Conservation (phyloP, 306 rosid species). For the Carpinus fangiana region DNA sequence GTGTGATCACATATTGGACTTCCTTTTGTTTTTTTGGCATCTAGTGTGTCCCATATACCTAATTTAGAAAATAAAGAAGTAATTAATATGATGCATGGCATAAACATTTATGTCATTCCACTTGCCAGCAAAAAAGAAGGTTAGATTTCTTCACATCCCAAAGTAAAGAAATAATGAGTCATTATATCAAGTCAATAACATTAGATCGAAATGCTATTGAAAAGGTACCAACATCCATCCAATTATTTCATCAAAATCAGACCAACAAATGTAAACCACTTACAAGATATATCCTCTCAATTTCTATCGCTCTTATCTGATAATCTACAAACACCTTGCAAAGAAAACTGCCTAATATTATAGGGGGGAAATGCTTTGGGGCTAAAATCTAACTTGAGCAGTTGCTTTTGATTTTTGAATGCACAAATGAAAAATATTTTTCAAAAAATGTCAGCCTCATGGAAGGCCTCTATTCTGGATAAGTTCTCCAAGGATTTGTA, state of each 20-base stretch:
- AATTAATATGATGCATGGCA: background rate
- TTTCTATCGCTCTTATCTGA: background rate
- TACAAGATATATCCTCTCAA: background rate
- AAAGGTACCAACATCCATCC: background rate
- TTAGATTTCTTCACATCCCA: background rate
- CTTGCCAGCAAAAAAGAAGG: background rate
- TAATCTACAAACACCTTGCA: background rate
- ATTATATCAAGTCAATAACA: background rate
- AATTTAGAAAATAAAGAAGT: background rate
- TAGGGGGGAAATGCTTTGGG: background rate
- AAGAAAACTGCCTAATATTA: background rate
- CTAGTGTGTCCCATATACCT: no score
- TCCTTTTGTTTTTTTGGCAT: background rate
- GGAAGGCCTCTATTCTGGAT: background rate
- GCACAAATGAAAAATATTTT: no score
- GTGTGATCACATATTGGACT: background rate
- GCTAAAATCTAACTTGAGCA: background rate
- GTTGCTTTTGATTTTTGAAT: no score
- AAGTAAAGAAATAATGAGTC: background rate
- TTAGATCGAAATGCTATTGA: no score
- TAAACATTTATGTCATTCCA: background rate
- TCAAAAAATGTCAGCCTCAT: no score
- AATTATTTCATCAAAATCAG: background rate
- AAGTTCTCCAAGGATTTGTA: no score
- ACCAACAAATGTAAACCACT: background rate